A percentile compares a stretch with the other conserved stretches of the same genome.
Evolutionary conservation across 371 early-diverging fungal genomes (phyloP).

Genomic region (Rhizopus stolonifer): DNA sequence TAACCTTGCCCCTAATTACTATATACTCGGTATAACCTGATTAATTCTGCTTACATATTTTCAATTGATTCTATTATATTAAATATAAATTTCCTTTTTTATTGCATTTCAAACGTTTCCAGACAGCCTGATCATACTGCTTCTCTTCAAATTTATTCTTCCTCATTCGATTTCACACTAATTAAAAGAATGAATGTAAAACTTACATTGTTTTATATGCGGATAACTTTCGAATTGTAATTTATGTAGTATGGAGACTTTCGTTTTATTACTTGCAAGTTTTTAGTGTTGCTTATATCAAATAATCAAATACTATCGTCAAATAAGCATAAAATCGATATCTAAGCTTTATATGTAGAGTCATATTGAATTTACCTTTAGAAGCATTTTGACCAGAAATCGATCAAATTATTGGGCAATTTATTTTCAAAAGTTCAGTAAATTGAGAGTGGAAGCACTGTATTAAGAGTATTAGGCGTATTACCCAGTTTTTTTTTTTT

Average conservation of each 20-base stretch:
- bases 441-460: too few relatives aligned
- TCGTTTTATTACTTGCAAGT: constrained; percentile 5
- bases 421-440: constrained; percentile 7
- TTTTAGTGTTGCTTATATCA: constrained; percentile 11
- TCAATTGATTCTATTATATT: constrained; percentile 1
- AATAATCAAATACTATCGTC: too few relatives aligned
- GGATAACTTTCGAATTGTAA: constrained; percentile 6
- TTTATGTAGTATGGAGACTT: constrained; percentile 12
- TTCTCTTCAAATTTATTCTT: constrained; percentile 13
- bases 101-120: constrained; percentile 2
- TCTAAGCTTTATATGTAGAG: too few relatives aligned
- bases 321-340: too few relatives aligned
- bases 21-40: constrained; percentile 6
- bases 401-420: constrained; percentile 10
- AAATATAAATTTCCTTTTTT: constrained; percentile 3
- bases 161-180: constrained; percentile 9
- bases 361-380: too few relatives aligned
- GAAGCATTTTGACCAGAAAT: constrained; percentile 9
- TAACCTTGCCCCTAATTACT: constrained; percentile 8
- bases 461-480: constrained; percentile 8
- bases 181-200: constrained; percentile 3
- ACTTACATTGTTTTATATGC: not conserved
- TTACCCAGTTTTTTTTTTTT: constrained; percentile 4
- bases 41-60: not conserved
- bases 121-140: constrained; percentile 13